phyloP scores from a whole-genome alignment of 257 asterid species.

The Nicotiana undulata region DNA sequence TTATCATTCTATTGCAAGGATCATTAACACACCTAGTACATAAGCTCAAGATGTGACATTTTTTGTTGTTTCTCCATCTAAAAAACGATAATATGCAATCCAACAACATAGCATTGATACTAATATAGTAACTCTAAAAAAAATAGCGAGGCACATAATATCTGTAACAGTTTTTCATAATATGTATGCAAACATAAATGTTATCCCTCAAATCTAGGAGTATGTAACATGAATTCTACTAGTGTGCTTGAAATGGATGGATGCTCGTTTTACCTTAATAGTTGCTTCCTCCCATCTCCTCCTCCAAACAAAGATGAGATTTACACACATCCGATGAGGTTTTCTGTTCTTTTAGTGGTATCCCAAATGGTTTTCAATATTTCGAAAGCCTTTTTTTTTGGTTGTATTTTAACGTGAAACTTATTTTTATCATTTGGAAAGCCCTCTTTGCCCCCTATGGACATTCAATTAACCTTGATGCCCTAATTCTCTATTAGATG shows the following conservation, averaged over 20 bases:
- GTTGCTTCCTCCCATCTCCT: background rate
- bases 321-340: background rate
- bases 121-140: background rate
- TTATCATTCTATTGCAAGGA: background rate
- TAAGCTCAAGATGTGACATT: background rate
- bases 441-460: background rate
- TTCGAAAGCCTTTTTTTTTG: background rate
- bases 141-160: background rate
- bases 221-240: too few species aligned
- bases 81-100: background rate
- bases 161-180: background rate
- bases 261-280: too few species aligned
- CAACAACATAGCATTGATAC: background rate
- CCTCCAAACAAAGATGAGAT: background rate
- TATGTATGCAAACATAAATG: too few species aligned
- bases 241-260: too few species aligned
- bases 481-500: background rate
- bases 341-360: background rate
- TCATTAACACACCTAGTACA: background rate
- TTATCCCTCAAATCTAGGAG: too few species aligned
- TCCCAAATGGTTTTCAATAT: background rate
- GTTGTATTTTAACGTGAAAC: background rate
- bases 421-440: background rate
- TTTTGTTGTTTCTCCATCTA: background rate
- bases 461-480: background rate